Percentiles rank a stretch among this genome's conserved stretches.
Conservation (phyloP, 352 stramenopile genomes). For the Blastocystis hominis region DNA sequence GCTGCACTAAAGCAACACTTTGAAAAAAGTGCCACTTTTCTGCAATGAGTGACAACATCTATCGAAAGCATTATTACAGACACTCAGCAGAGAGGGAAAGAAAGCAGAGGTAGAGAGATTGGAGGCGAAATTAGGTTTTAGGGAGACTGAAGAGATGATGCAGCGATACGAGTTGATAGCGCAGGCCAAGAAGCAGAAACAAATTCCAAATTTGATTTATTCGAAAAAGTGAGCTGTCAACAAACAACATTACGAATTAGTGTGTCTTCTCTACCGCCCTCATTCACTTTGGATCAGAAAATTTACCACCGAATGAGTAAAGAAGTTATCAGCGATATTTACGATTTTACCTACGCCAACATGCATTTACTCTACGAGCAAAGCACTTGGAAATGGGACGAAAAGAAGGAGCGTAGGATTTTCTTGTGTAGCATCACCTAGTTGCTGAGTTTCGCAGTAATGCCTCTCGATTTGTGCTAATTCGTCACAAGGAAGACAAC, state of each 20-base stretch:
- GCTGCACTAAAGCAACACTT: neutral
- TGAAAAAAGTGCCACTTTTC: neutral
- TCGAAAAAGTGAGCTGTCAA: neutral
- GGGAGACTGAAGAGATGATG: conserved; percentile 26
- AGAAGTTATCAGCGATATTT: neutral
- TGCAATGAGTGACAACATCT: neutral
- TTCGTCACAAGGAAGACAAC: neutral
- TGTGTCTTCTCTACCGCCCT: neutral
- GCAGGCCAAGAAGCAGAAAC: neutral
- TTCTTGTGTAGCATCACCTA: neutral
- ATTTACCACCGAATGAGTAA: neutral
- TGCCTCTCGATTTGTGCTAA: neutral
- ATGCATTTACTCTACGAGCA: conserved; percentile 29
- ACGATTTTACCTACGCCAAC: neutral
- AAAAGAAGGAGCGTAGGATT: conserved; percentile 18
- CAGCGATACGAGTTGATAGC: neutral
- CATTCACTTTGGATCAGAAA: neutral
- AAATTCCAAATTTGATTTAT: neutral
- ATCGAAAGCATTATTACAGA: neutral
- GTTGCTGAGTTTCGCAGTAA: neutral
- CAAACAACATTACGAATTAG: neutral
- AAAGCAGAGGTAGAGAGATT: neutral
- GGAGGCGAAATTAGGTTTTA: neutral
- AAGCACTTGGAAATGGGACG: conserved; percentile 43
- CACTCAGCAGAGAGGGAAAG: neutral